Base-by-base conservation (phyloP, 768 basidiomycete genomes). In the Hortiboletus campestris region DNA sequence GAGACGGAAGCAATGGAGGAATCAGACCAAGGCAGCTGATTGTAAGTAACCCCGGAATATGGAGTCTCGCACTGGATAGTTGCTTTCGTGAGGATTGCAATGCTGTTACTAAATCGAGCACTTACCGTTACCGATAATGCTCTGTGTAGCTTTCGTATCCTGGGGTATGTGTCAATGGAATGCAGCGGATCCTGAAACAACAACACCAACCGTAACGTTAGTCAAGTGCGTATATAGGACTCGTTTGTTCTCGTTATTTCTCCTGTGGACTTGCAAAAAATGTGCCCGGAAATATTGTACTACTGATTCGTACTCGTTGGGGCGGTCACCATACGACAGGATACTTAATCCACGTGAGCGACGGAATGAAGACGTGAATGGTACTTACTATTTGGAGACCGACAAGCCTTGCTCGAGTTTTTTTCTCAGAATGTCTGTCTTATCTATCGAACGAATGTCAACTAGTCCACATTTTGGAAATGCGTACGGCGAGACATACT, bases 221-320 rank as follows among this genome's bases (percentile, higher is more conserved):
- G 89, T 92, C 65, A 91, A 77, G 67, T 91, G 91, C 4, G 84
- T 86, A 66, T 90, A 93, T 3, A 93, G 73, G n/a, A 88, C 87
- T 48, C 90, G 82, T 40, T 84, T 80, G 62, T 88, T 86, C 63
- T 90, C 85, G 60, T 91, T 90, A 56, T 89, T 92, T 59, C 81
- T 80, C 62, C 84, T 76, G 68, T 91, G 89, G 17, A 89, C 70
- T 69, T 93, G 89, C 56, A 89, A 74, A 74, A 94, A 94, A 63
- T 93, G 91, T 35, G 89, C 86, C 11, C 88, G 86, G 81, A 94
- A 93, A 72, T 93, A 93, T 65, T 88, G 84, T 41, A 90, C 84
- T 20, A 90, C 88, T 6, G 85, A 83, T 55, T 91, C 88, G 63
- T 85, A 91, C 63, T 86, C 87, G 67, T 93, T 92, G n/a, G 82